Evolutionary conservation across 805 yeast species (phyloP), one percentile per base, ranked within the genome.

Genomic region (Candida easanensis): DNA sequence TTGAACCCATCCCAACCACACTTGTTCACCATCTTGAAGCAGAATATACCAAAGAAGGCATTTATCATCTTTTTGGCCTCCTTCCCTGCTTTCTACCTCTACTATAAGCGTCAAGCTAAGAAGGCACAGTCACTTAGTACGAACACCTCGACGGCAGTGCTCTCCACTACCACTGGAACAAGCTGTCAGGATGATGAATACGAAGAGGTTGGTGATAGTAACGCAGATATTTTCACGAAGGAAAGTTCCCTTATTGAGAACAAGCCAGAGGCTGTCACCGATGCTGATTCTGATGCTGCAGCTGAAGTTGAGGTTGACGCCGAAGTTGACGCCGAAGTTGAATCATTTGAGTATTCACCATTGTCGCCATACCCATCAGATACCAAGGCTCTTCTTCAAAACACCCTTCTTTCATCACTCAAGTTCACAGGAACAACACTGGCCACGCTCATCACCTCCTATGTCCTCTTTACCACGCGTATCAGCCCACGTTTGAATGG

Each of bases 1-100:
- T 13, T 49, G 41, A 48, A 45, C 33, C 58, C 60, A 15, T 44
- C 53, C 1, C 39, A 45, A 3, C 41, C 58, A 30, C 41, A 41
- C 27, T 5, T 51, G 2, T 2, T 32, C 6, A 39, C 30, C 0
- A 27, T 49, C 3, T 14, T 56, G 15, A 22, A 31, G 7, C 30
- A n/a, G 2, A 36, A 30, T 7, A 15, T 46, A 6, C 53, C 56
- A 20, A 36, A 30, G 27, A 54, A 53, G 45, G 36, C 38, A 4
- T 10, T 42, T 2, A n/a, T 20, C 4, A 5, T 48, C 6, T 27
- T 49, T 19, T 3, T 35, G 2, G 11, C 32, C 5, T 31, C 48
- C 1, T 4, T 48, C 0, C 57, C 60, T 1, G 5, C 45, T 4
- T 45, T 48, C 31, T 33, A 45, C 28, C 32, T 34, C 5, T 25